These are phyloP conservation scores for Kodamaea alishanica DNA, from an alignment of 1,139 yeast species.

Conservation along the genomic window DNA sequence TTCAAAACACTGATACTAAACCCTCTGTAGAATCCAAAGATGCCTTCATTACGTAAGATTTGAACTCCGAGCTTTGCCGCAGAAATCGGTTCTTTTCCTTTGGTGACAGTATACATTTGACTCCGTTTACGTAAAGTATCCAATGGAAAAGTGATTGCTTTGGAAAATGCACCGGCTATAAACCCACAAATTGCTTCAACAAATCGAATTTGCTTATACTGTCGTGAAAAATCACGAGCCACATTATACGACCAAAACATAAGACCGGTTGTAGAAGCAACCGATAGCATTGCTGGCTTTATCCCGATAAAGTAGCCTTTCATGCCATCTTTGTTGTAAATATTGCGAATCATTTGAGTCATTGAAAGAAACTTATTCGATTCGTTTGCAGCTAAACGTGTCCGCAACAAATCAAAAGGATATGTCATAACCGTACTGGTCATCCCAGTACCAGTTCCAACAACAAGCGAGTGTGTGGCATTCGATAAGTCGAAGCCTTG, in stretches of 20 bases:
- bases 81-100: conserved; percentile 9
- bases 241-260: conserved; percentile 66
- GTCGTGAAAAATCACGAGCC: conserved; percentile 30
- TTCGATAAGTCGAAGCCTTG: conserved; percentile 27
- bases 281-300: conserved; percentile 57
- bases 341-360: conserved; percentile 36
- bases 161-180: conserved; percentile 71
- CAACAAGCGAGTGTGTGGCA: conserved; percentile 50
- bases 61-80: conserved; percentile 26
- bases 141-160: conserved; percentile 74
- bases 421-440: conserved; percentile 71
- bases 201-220: conserved; percentile 34
- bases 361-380: conserved; percentile 45
- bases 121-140: conserved; percentile 78
- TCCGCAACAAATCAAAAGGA: conserved; percentile 84
- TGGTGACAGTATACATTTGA: conserved; percentile 52
- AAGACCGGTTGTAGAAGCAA: conserved; percentile 63
- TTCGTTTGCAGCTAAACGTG: conserved; percentile 69
- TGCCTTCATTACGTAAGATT: conserved; percentile 55
- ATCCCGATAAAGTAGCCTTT: conserved; percentile 63
- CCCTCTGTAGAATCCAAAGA: conserved; percentile 71
- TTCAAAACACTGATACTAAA: conserved; percentile 64
- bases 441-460: conserved; percentile 78
- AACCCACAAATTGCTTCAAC: conserved; percentile 70
- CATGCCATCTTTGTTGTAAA: conserved; percentile 48